Base-by-base conservation (phyloP, 352 stramenopile species). In the Aphanomyces astaci region DNA sequence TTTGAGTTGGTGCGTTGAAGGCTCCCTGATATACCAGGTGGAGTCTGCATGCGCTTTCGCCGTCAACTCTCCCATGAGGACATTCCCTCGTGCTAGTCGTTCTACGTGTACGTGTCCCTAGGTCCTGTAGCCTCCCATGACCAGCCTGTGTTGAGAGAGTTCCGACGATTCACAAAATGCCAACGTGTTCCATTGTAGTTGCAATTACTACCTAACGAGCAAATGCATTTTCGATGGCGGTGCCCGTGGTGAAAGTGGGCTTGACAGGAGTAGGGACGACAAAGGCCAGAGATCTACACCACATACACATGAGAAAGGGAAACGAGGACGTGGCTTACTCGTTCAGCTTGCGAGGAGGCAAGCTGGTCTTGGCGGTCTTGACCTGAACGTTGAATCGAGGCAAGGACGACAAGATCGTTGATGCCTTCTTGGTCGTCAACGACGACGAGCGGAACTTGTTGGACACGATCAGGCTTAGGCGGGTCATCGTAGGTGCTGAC, bases 361-460 rank as follows among this genome's bases (percentile, higher is more conserved):
- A 22, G 9, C 17, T 24, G 48, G 48, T 15, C 48, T 10, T 22
- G 48, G 48, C 19, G 48, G 48, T 22, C 48, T 22, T 55, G 17
- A 2, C 48, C 25, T 55, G 48, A 24, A 55, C 48, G 48, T 55
- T 55, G 48, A 55, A 55, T 10, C 48, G 48, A 10, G 48, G 48
- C 48, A 55, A 55, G 48, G 9, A 10, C 9, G 48, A 30, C 17
- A 55, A 55, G 25, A 55, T 10, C 17, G 9, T 55, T 7, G 48
- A 55, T 24, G 19, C 25, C 17, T 22, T 55, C 48, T 22, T 55
- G 17, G 19, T 22, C 1, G 19, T 24, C 19, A 55, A 22, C 1
- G 48, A 17, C 22, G 48, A 55, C 48, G 48, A 30, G 48, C 48
- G 48, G 48, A 55, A 22, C 48, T 55, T 55, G 48, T 55, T 55